Conservation (phyloP, 2,329 filamentous ascomycete species). For the Colletotrichum lindemuthianum region DNA sequence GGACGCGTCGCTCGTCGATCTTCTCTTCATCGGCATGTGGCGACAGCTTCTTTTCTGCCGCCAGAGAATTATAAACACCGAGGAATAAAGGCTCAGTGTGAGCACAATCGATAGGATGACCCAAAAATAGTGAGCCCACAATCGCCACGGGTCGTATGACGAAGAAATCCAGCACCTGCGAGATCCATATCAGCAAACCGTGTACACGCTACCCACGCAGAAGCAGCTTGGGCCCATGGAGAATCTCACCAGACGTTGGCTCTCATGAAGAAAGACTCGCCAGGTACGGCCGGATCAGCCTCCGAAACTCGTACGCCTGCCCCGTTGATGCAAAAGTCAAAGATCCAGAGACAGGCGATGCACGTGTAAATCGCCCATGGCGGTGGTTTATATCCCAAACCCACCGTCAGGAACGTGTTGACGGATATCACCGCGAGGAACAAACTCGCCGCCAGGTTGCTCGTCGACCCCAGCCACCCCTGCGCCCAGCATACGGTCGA, state of each 20-base stretch:
- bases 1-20: background rate
- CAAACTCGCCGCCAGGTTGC: slow-evolving; percentile 65
- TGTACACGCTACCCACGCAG: too few species aligned
- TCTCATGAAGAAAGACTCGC: slow-evolving; percentile 32
- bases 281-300: background rate
- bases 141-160: slow-evolving; percentile 59
- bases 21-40: slow-evolving; percentile 9
- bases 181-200: slow-evolving; percentile 1
- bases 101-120: slow-evolving; percentile 58
- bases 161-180: slow-evolving; percentile 69
- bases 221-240: too few species aligned
- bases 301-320: slow-evolving; percentile 6
- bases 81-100: slow-evolving; percentile 51
- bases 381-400: slow-evolving; percentile 59
- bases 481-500: slow-evolving; percentile 62
- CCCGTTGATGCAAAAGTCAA: slow-evolving; percentile 42
- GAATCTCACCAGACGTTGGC: slow-evolving; percentile 26
- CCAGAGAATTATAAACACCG: slow-evolving; percentile 51
- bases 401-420: slow-evolving; percentile 66
- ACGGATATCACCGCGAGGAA: slow-evolving; percentile 67
- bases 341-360: slow-evolving; percentile 59
- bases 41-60: slow-evolving; percentile 33
- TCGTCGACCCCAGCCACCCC: slow-evolving; percentile 66
- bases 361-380: slow-evolving; percentile 53
- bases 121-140: slow-evolving; percentile 72